Evolutionary conservation across 345 rosid species (phyloP), one percentile per base, ranked within the genome.

Genomic region (Ceriops zippeliana): DNA sequence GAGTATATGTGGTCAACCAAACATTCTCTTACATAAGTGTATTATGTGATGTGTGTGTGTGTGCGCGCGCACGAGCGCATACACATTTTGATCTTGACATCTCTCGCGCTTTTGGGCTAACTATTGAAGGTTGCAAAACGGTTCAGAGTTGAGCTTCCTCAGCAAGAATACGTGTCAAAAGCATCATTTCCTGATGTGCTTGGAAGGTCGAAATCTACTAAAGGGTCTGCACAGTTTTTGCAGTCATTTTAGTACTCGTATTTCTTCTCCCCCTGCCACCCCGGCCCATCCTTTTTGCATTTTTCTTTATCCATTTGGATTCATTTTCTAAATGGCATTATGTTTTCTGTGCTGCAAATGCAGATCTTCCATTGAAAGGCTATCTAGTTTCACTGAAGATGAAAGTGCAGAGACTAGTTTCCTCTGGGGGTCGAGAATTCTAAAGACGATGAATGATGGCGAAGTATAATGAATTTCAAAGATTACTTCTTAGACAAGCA

Each of bases 331-430:
- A 56, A 56, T 24, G 59, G 26, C 27, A 22, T 7, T n/a, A 7
- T 22, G 58, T n/a, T 26, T 26, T 54, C 15, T 5, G 15, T 54
- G 27, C 58, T n/a, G 16, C 58, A 54, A n/a, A 22, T 54, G 32
- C 69, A 85, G 93, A 72, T 80, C 86, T 73, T 75, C 74, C 63
- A 62, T 63, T 56, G 90, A 83, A 74, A 79, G 79, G 72, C 83
- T 80, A 2, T 85, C 84, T 57, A 84, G 88, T 82, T 83, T 82
- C 82, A 90, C 89, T 30, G 92, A 87, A 67, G 96, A 88, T 69
- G 87, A 89, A 73, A 81, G 87, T 54, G 90, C 84, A 52, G 96
- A 83, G 66, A 79, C 85, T 6, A 83, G 86, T 83, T 42, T 84
- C 85, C 59, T 86, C 92, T 7, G 46, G 75, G 73, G 92, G 81